Percentiles rank a stretch among this genome's conserved stretches.
These are phyloP conservation scores for Pisolithus marmoratus DNA, from an alignment of 768 basidiomycete genomes.

Conservation along the genomic window DNA sequence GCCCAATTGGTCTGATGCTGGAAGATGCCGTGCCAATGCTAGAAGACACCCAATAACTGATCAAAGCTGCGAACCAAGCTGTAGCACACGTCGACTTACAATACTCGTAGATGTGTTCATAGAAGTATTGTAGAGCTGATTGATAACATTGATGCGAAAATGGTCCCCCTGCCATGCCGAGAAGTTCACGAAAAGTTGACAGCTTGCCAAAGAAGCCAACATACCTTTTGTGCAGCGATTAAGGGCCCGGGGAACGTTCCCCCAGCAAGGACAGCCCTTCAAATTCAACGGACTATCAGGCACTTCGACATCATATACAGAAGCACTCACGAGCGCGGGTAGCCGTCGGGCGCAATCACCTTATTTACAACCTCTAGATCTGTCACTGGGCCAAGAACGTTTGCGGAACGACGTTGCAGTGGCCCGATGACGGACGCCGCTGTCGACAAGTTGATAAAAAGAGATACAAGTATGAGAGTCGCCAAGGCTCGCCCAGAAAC, in stretches of 20 bases:
- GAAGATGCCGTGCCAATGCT: slow-evolving; percentile 56
- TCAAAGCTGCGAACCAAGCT: not conserved
- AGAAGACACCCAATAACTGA: not conserved
- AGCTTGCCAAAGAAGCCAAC: not conserved
- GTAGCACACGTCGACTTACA: slow-evolving; percentile 18
- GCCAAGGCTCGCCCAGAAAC: not conserved
- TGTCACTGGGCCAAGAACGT: slow-evolving; percentile 21
- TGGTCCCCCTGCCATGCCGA: slow-evolving; percentile 23
- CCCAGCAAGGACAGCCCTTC: slow-evolving; percentile 39
- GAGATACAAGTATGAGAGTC: not conserved
- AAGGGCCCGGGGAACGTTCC: slow-evolving; percentile 46
- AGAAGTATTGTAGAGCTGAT: slow-evolving; percentile 24
- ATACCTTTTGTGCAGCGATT: slow-evolving; percentile 38
- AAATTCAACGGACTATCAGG: not conserved
- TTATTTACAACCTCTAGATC: slow-evolving; percentile 38
- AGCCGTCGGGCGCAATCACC: slow-evolving; percentile 47
- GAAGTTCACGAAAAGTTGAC: not conserved
- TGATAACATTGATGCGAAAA: slow-evolving; percentile 34
- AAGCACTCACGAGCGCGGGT: slow-evolving; percentile 28
- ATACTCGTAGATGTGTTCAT: slow-evolving; percentile 33
- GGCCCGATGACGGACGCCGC: slow-evolving; percentile 2
- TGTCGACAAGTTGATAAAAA: not conserved
- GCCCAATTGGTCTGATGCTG: slow-evolving; percentile 39
- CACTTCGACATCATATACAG: slow-evolving; percentile 16
- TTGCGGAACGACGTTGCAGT: not conserved